Percentiles rank a stretch among this genome's conserved stretches.
Evolutionary conservation across 805 yeast genomes (phyloP).

Genomic region (Saturnispora besseyi): DNA sequence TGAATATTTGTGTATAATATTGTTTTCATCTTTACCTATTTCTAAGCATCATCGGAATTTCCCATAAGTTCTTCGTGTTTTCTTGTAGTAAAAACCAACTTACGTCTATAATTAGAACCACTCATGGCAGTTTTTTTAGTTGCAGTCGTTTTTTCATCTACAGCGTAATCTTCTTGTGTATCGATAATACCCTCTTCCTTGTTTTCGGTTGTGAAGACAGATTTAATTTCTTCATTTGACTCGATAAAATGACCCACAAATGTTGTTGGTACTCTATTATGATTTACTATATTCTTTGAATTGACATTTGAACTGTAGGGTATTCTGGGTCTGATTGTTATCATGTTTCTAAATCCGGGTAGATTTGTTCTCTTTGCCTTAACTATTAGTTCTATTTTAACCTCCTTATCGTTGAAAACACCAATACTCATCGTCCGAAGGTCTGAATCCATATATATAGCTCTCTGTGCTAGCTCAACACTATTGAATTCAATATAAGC

Average conservation of each 20-base stretch:
- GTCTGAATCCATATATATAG: constrained; percentile 55
- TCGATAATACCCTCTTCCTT: not conserved
- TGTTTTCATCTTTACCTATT: no score
- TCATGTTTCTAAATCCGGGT: constrained; percentile 48
- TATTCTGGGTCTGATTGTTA: not conserved
- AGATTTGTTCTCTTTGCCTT: constrained; percentile 71
- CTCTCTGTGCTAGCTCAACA: constrained; percentile 52
- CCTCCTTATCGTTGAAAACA: not conserved
- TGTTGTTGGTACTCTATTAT: not conserved
- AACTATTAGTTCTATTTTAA: constrained; percentile 42
- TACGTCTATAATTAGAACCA: not conserved
- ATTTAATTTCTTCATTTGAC: not conserved
- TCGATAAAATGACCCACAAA: not conserved
- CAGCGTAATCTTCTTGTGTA: not conserved
- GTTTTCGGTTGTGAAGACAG: not conserved
- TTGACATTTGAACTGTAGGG: not conserved
- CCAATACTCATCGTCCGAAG: constrained; percentile 44
- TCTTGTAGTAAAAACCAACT: not conserved
- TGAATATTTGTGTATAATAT: no score
- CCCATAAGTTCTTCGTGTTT: not conserved
- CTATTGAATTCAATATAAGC: constrained; percentile 82
- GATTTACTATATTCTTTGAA: not conserved
- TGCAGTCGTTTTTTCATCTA: not conserved
- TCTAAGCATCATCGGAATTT: not conserved
- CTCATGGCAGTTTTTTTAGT: not conserved